Evolutionary conservation across 2,329 filamentous ascomycete species (phyloP), one percentile per base, ranked within the genome.

Genomic region (Stromatinia cepivora): DNA sequence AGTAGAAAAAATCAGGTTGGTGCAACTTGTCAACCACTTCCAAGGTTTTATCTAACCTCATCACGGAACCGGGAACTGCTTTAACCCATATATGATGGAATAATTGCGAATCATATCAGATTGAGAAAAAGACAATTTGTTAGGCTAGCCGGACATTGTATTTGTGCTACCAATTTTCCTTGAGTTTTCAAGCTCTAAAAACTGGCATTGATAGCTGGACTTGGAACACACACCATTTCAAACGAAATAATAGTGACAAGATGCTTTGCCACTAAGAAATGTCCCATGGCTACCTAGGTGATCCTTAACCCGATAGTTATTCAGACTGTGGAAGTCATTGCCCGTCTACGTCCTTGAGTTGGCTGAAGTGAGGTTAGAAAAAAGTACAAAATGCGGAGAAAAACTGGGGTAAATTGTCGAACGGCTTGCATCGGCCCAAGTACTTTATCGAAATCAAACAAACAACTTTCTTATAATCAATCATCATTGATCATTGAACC

Each of bases 181-280:
- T 15, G 77, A 77, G 63, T 83, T 79, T 72, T 84, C 82, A 5
- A 82, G 81, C 17, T 81, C 81, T 17, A 86, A 86, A 76, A 84
- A 87, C 2, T 79, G 80, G 39, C 82, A 74, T 11, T 86, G 39
- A 46, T 31, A 50, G 22, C 63, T 85, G 80, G 15, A 77, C 76
- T 79, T 88, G 6, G 81, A 78, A 7, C 85, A 84, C 74, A 7
- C 85, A 84, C 74, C 87, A 85, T 42, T 82, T 31, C 79, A 20
- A 87, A 56, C 17, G 79, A 31, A 82, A 88, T 63, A 28, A 20
- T 22, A 31, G 31, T 56, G n/a, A 34, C 11, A 13, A 46, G 42
- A 22, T 31, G 10, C 4, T 10, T 34, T 34, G 15, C 20, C 31
- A 34, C 20, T 42, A 45, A 25, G 28, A 50, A 28, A 36, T n/a